Evolutionary conservation across 2,329 filamentous ascomycete species (phyloP).

Genomic region (Colletotrichum higginsianum): DNA sequence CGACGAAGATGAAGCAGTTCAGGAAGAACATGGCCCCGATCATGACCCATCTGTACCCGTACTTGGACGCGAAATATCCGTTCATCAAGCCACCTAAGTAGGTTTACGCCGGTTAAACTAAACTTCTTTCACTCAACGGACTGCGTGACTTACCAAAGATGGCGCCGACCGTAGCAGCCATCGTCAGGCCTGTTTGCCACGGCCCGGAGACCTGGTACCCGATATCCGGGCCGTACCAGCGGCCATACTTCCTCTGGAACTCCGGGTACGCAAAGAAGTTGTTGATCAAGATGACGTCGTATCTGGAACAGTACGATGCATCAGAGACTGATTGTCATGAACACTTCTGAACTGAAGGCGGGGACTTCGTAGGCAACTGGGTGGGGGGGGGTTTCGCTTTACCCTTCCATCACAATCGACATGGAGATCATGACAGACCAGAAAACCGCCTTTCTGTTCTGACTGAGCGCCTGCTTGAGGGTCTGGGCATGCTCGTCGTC

Average conservation of each 20-base stretch:
- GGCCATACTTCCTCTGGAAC: constrained; percentile 50
- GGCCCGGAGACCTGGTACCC: constrained; percentile 58
- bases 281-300: constrained; percentile 52
- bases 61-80: constrained; percentile 60
- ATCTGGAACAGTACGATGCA: constrained; percentile 24
- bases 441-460: constrained; percentile 49
- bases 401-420: constrained; percentile 60
- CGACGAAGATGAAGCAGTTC: constrained; percentile 60
- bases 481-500: constrained; percentile 37
- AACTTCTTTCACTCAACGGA: no score
- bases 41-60: constrained; percentile 61
- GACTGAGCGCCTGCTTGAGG: constrained; percentile 46
- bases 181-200: constrained; percentile 66
- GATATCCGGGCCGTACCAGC: constrained; percentile 39
- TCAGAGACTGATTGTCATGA: no score
- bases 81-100: constrained; percentile 54
- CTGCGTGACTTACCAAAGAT: constrained; percentile 56
- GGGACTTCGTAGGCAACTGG: no score
- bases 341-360: no score
- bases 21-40: constrained; percentile 57
- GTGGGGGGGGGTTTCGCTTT: no score
- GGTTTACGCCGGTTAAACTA: no score
- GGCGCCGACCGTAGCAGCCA: constrained; percentile 60
- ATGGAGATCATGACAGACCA: constrained; percentile 55
- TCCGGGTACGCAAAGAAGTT: constrained; percentile 55